Base-by-base conservation (phyloP, 228 moss, liverwort and hornwort genomes). In the Sphagnum magellanicum region DNA sequence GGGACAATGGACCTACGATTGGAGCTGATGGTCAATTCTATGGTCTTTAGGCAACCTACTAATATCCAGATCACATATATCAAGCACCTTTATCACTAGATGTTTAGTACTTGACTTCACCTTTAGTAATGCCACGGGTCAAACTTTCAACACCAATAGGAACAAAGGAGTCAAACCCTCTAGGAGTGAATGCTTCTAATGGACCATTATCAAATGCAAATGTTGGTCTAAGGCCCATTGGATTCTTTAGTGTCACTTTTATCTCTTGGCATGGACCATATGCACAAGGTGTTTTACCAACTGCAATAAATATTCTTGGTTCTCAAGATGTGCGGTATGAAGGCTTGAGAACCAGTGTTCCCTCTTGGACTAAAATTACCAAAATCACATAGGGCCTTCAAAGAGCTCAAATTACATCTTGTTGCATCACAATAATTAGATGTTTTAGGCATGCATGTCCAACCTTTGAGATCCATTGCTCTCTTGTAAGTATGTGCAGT, bases 21-120 rank as follows among this genome's bases (percentile, higher is more conserved):
- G 98, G 98, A 51, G 93, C 98, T 48, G 98, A 98, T 77, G 94
- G 98, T 47, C 93, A 93, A 77, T 80, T 98, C 59, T 98, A 98
- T 68, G 98, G 98, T 47, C 98, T 91, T 61, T 94, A 94, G 73
- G n/a, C n/a, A n/a, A 89, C 94, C 12, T 98, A 88, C 65, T 92
- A 90, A 71, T 98, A 90, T 72, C 84, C 87, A 66, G 79, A 87
- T 71, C 98, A 92, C 65, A 79, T 98, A 61, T 94, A 90, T 73
- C 90, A 87, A 67, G 94, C 90, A 76, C 87, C 91, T n/a, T 78
- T 93, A 50, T 91, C 97, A 70, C 89, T 91, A 51, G 90, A 90
- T 69, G 88, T 81, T 32, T 92, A 94, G 67, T 98, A 88, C 61
- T 79, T 98, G 76, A 84, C 85, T 60, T 79, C 98, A 3, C 76